These are phyloP conservation scores for Cicer chorassanicum DNA, from an alignment of 306 rosid genomes.

Conservation along the genomic window DNA sequence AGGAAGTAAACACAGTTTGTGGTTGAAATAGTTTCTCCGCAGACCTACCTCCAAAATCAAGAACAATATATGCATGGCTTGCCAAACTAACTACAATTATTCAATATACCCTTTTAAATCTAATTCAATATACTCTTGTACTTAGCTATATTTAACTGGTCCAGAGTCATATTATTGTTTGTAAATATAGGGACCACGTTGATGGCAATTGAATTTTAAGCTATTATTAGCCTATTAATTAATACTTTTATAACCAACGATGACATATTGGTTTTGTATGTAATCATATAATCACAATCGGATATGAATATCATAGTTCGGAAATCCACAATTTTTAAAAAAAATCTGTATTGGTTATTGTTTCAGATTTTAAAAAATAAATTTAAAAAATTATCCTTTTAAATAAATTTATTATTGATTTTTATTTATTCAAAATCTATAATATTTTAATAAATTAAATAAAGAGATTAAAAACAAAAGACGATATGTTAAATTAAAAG, in stretches of 20 bases:
- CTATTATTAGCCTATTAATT: neutral
- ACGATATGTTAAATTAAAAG: no score
- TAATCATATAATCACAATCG: no score
- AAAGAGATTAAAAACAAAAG: no score
- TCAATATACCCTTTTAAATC: neutral
- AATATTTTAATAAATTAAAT: no score
- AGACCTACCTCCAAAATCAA: conserved; percentile 1
- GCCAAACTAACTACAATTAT: conserved; percentile 31
- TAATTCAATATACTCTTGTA: neutral
- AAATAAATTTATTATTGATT: no score
- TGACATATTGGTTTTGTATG: no score
- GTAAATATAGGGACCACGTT: conserved; percentile 11
- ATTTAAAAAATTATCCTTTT: no score
- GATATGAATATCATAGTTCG: no score
- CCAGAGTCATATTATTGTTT: conserved; percentile 16
- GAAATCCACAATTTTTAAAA: no score
- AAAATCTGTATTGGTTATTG: no score
- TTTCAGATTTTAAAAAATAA: no score
- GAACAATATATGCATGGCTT: neutral
- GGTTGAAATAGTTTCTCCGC: conserved; percentile 1
- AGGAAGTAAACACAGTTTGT: neutral
- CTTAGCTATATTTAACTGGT: conserved; percentile 9
- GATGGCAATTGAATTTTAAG: neutral
- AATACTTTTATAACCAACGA: neutral
- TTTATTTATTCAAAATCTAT: no score